These are phyloP conservation scores for Flaveria floridana DNA, from an alignment of 140 eudicot species.

Conservation along the genomic window DNA sequence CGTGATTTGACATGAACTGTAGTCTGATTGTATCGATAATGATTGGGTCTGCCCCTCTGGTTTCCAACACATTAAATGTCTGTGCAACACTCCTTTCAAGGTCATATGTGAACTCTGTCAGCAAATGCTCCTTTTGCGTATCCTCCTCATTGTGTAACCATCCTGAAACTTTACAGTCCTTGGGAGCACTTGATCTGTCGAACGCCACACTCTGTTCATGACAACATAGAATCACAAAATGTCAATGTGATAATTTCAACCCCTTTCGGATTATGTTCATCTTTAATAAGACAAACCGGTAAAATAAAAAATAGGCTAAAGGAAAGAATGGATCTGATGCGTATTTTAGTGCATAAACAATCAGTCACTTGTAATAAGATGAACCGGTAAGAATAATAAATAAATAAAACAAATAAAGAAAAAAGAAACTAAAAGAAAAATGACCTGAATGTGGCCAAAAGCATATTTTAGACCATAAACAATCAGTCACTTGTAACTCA, in stretches of 20 bases:
- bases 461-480: background rate
- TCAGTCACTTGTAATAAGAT: too few relatives aligned
- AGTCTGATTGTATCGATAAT: constrained; percentile 62
- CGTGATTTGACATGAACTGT: constrained; percentile 76
- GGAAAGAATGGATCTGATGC: background rate
- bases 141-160: constrained; percentile 46
- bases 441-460: background rate
- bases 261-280: background rate
- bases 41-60: constrained; percentile 26
- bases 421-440: background rate
- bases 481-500: background rate
- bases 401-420: background rate
- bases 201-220: constrained; percentile 85
- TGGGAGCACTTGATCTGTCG: constrained; percentile 94
- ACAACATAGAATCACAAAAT: constrained; percentile 4
- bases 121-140: constrained; percentile 46
- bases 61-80: constrained; percentile 54
- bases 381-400: background rate
- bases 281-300: background rate
- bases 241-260: background rate
- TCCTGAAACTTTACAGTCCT: constrained; percentile 72
- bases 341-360: background rate
- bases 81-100: constrained; percentile 85
- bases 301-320: background rate
- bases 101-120: constrained; percentile 77